Base-by-base conservation (phyloP, 2,329 filamentous ascomycete species). In the Beauveria scarabaeidicola region DNA sequence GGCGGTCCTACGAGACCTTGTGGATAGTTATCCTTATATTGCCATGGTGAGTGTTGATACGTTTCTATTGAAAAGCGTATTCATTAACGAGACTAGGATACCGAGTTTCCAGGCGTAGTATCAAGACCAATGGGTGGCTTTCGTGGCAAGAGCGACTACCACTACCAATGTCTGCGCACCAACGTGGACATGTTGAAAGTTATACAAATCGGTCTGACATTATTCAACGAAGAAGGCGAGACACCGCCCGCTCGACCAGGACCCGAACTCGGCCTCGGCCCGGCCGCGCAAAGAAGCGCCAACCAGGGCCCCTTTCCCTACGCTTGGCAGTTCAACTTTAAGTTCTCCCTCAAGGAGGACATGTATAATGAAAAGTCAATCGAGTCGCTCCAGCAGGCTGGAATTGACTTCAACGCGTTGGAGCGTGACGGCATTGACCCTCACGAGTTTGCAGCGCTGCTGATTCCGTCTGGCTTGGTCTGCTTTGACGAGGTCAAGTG, bases 251-350 rank as follows among this genome's bases (percentile, higher is more conserved):
- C 88, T 11, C 84, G 87, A 64, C 84, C 86, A 25, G 76, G 77
- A 32, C 73, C 74, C 21, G 77, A 81, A 55, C 62, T 74, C 46
- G 70, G 70, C n/a, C 65, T 72, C 21, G 69, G 68, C 5, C 67
- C 70, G 36, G 73, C 69, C 19, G 71, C 68, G 38, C 72, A 76
- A 63, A 73, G 76, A 63, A 72, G 73, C 25, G 74, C 71, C 21
- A 72, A 64, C 53, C 78, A 73, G 61, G 73, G 71, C 19, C 80
- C 83, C 52, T 86, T 91, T 61, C 93, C 90, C 17, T 95, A 89
- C 70, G 95, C 93, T 19, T 99, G 94, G 94, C 93, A 97, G 67
- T 99, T 99, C 81, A 97, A 99, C 79, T 99, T 99, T 76, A 88
- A 92, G 67, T 99, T 97, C 74, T 94, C 91, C 1, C 81, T 97